Evolutionary conservation across 371 early-diverging fungal species (phyloP).

Genomic region (Apophysomyces ossiformis): DNA sequence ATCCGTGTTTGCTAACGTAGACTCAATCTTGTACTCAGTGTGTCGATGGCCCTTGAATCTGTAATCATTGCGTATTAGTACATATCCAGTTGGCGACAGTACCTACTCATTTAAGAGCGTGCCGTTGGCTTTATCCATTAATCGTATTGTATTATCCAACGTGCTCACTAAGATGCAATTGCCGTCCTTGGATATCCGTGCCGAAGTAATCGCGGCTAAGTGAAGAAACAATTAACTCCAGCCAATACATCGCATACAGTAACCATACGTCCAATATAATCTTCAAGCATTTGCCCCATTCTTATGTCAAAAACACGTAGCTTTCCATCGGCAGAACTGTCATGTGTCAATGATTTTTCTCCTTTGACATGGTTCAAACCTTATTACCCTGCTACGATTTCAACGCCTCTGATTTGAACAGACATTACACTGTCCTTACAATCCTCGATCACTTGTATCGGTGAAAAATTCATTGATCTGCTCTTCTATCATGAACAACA

Average conservation of each 20-base stretch:
- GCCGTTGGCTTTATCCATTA: slow-evolving; percentile 85
- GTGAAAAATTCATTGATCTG: slow-evolving; percentile 67
- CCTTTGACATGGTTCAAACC: not conserved
- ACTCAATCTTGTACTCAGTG: slow-evolving; percentile 72
- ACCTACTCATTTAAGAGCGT: slow-evolving; percentile 74
- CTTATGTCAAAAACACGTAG: slow-evolving; percentile 88
- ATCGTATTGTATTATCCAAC: slow-evolving; percentile 75
- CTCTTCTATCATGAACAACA: not conserved
- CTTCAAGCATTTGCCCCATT: slow-evolving; percentile 69
- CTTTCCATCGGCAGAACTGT: slow-evolving; percentile 82
- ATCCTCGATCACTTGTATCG: slow-evolving; percentile 88
- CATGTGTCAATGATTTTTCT: not conserved
- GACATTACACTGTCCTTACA: slow-evolving; percentile 89
- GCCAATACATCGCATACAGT: not conserved
- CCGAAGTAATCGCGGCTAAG: slow-evolving; percentile 82
- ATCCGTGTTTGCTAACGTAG: slow-evolving; percentile 72
- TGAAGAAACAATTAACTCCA: not conserved
- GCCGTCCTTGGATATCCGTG: slow-evolving; percentile 70
- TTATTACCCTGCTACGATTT: slow-evolving; percentile 77
- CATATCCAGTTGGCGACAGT: not conserved
- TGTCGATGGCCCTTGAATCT: slow-evolving; percentile 86
- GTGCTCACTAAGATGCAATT: slow-evolving; percentile 79
- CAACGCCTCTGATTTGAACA: slow-evolving; percentile 67
- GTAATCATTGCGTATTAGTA: not conserved
- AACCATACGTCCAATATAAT: slow-evolving; percentile 75